Evolutionary conservation across 345 rosid species (phyloP), one percentile per base, ranked within the genome.

Genomic region (Hibiscus trionum): DNA sequence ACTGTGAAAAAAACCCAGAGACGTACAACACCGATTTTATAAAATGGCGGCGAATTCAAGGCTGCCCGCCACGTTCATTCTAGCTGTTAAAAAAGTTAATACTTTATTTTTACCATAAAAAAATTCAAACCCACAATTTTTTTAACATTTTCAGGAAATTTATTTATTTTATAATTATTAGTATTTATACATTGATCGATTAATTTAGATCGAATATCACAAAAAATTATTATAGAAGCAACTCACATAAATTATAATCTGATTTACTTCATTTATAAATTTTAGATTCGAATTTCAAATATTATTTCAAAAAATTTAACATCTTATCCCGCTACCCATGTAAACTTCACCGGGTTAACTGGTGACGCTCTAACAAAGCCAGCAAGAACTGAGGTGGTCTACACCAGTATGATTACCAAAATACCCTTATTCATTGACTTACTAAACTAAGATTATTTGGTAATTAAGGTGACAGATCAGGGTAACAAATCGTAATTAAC

Each of bases 31-130:
- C 80, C 49, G 64, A 82, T 71, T 61, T 86, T 80, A 81, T 86
- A 42, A 80, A 79, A 85, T 81, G 91, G 96, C 89, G 91, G 86
- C 91, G 77, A 86, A 72, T 79, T 86, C 97, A 75, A 91, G 87
- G 97, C 72, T 83, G 89, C 90, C 82, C 71, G 84, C 89, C 93
- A 91, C 85, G 91, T 89, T 89, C 81, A 57, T 77, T 53, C 73
- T 80, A 74, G 87, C 85, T 76, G 87, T 87, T 65, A 85, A 76
- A 75, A 75, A 61, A 27, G 58, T 46, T 64, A 67, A 61, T 37
- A 37, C 42, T 37, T 37, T 42, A 42, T 42, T 42, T 42, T 42
- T 2, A 42, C 46, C 46, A 42, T 42, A 42, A 42, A 42, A 42
- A 8, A 42, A 7, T 42, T 4, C 4, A 37, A 37, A 4, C 1